Evolutionary conservation across 2,329 filamentous ascomycete species (phyloP).

Genomic region (Colletotrichum tropicale): DNA sequence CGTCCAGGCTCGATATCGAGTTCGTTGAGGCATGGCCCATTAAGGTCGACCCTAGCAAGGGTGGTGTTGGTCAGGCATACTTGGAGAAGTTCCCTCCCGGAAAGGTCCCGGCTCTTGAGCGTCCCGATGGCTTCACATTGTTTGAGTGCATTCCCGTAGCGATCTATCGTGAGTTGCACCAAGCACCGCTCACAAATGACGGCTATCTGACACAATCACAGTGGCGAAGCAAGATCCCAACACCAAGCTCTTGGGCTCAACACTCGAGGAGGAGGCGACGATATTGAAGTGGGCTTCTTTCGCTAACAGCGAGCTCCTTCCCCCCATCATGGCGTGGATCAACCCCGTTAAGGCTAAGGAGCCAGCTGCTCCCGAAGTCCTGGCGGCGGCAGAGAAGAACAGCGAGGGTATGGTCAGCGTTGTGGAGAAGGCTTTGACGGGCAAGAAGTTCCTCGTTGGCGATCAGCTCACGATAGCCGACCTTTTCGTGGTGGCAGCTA

Average conservation of each 20-base stretch:
- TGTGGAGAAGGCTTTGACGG: constrained; percentile 9
- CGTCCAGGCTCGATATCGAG: neutral
- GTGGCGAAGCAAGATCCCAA: constrained; percentile 8
- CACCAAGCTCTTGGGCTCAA: constrained; percentile 5
- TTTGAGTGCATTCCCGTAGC: constrained; percentile 6
- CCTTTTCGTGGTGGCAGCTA: neutral
- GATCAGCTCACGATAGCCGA: constrained; percentile 7
- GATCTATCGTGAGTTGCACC: neutral
- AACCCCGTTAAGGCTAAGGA: constrained; percentile 1
- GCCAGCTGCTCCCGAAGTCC: neutral
- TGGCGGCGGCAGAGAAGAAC: constrained; percentile 5
- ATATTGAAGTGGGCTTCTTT: constrained; percentile 11
- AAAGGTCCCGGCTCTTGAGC: constrained; percentile 4
- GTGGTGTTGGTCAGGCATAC: constrained; percentile 2
- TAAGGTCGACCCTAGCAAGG: constrained; percentile 12
- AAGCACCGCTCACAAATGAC: neutral
- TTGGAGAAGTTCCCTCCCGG: constrained; percentile 1
- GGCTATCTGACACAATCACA: neutral
- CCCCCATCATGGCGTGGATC: constrained; percentile 13
- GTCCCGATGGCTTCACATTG: neutral
- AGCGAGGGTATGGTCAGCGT: constrained; percentile 11
- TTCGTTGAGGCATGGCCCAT: constrained; percentile 13
- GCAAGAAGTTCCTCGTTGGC: constrained; percentile 9
- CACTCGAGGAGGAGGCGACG: constrained; percentile 4
- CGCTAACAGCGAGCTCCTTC: constrained; percentile 8